Base-by-base conservation (phyloP, 2,329 filamentous ascomycete species). In the Dactylellina sp. region DNA sequence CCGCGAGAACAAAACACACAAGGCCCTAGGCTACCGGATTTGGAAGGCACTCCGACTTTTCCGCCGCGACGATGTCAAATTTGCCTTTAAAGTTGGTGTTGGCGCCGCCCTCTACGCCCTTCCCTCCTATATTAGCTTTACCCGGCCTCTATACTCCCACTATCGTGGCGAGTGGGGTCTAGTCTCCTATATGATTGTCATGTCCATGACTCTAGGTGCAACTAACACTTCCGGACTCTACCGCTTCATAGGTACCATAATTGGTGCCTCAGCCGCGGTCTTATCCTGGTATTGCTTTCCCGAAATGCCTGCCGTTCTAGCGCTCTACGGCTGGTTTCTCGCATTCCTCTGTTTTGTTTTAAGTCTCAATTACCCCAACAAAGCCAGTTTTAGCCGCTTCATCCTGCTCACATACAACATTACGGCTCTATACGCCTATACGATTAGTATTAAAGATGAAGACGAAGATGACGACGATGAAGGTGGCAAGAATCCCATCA, bases 361-460 rank as follows among this genome's bases (percentile, higher is more conserved):
- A 78, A 97, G 96, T 76, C 84, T 98, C 60, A 94, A 94, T 80
- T 93, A 91, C 0, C 93, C 94, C 0, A 76, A 76, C 39, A 78
- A 79, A 56, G 77, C 76, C 16, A 78, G 77, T 18, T 90, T 98
- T 81, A 94, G 93, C 44, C 89, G 95, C 57, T 98, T 97, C 80
- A 95, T 96, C 75, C 87, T 98, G 79, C 86, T 99, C 49, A 96
- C 94, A 0, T 99, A 98, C 84, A 99, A 99, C 79, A 89, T 99
- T 46, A 94, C 92, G 16, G 92, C 92, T 6, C 85, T 99, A 1
- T 99, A 99, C 80, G 92, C 93, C 7, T 99, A 98, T 82, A 95
- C 91, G 61, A 85, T 98, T 7, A 90, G 91, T 0, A 89, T 92
- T 75, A 86, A 87, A 75, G 92, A 96, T 52, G 88, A 90, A 2